Conservation (phyloP, 805 yeast species). For the Saccharomycopsis sp. region DNA sequence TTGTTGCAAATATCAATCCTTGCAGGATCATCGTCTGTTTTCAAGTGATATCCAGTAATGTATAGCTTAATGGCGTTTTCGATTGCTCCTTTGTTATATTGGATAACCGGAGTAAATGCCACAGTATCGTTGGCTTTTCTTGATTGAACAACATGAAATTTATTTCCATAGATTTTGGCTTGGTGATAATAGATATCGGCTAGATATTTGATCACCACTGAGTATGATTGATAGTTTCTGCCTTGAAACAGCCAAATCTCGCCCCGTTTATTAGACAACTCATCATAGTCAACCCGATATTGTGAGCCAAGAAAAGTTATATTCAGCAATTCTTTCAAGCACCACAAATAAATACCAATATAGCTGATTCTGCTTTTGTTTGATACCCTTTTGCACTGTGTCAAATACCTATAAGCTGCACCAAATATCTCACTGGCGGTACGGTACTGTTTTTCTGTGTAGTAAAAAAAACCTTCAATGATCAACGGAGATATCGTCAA, state of each 20-base stretch:
- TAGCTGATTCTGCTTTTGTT: background rate
- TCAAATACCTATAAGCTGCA: background rate
- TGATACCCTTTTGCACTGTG: background rate
- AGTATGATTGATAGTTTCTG: background rate
- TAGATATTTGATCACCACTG: background rate
- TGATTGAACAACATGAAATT: background rate
- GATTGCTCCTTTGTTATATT: background rate
- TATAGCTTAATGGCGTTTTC: slow-evolving; percentile 1
- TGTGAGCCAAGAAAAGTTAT: background rate
- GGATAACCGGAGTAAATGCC: background rate
- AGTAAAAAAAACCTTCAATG: background rate
- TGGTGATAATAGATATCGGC: background rate
- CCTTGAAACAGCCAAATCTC: background rate
- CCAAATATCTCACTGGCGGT: background rate
- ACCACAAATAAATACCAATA: background rate
- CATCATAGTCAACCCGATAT: background rate
- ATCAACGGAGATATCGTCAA: background rate
- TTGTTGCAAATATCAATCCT: slow-evolving; percentile 31
- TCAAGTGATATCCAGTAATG: slow-evolving; percentile 14
- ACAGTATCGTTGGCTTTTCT: background rate
- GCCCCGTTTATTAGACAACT: background rate
- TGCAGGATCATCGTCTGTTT: slow-evolving; percentile 34
- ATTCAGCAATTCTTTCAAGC: background rate
- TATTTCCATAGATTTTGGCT: background rate
- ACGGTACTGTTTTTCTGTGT: background rate